A percentile compares a stretch with the other conserved stretches of the same genome.
Evolutionary conservation across 441 rosid genomes (phyloP).

Genomic region (Eruca vesicaria): DNA sequence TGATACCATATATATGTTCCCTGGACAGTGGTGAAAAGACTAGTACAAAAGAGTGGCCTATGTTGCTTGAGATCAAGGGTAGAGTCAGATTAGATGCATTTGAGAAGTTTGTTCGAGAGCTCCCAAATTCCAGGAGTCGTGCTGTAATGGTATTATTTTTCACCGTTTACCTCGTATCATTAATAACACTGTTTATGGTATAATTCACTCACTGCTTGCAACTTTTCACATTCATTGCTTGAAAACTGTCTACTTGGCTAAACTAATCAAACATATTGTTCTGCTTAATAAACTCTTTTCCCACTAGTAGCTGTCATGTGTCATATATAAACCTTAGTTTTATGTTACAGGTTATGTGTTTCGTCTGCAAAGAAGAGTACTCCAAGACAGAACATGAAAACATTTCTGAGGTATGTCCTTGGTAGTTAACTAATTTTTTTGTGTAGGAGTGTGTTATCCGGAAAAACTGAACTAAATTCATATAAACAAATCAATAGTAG

Average conservation of each 20-base stretch:
- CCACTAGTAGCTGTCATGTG: not conserved
- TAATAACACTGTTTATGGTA: too few species aligned
- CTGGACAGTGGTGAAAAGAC: slow-evolving; percentile 73
- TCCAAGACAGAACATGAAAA: slow-evolving; percentile 44
- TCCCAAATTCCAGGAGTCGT: slow-evolving; percentile 83
- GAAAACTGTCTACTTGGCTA: not conserved
- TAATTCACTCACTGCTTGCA: not conserved
- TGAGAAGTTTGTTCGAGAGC: slow-evolving; percentile 87
- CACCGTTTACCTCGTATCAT: slow-evolving; percentile 39
- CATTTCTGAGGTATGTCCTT: slow-evolving; percentile 57
- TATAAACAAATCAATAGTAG: not conserved
- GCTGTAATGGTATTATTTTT: slow-evolving; percentile 82
- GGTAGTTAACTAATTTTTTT: not conserved
- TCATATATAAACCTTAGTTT: not conserved
- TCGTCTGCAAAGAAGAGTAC: slow-evolving; percentile 54
- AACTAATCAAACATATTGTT: not conserved
- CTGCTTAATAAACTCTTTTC: not conserved
- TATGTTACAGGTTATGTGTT: slow-evolving; percentile 58
- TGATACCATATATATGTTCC: not conserved
- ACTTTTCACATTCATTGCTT: not conserved
- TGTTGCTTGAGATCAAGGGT: slow-evolving; percentile 76
- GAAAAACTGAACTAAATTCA: not conserved
- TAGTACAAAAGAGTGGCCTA: slow-evolving; percentile 58
- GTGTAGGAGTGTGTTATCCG: not conserved
- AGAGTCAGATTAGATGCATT: slow-evolving; percentile 89